These are phyloP conservation scores for Parafenestella ontariensis DNA, from an alignment of 2,329 filamentous ascomycete species.

Conservation along the genomic window DNA sequence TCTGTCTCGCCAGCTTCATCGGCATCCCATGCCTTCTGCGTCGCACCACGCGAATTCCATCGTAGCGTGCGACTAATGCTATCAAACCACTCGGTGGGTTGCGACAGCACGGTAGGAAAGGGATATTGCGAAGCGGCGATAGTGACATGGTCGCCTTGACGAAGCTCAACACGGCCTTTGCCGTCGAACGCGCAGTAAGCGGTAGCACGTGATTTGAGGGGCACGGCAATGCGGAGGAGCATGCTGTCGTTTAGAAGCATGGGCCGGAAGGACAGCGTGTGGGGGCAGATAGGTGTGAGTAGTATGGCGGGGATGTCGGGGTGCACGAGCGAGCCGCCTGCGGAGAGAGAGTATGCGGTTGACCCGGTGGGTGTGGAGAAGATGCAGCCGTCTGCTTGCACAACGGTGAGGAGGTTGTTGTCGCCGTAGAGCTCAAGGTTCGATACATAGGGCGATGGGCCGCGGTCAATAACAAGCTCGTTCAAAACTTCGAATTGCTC, in stretches of 20 bases:
- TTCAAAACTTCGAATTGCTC: conserved; percentile 99
- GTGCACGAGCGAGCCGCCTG: conserved; percentile 93
- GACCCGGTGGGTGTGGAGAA: conserved; percentile 91
- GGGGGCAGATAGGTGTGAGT: conserved; percentile 95
- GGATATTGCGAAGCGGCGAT: conserved; percentile 96
- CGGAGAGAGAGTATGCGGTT: conserved; percentile 95
- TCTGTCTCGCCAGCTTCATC: conserved; percentile 56
- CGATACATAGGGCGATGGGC: conserved; percentile 94
- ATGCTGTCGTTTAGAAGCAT: conserved; percentile 98
- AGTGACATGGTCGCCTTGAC: conserved; percentile 92
- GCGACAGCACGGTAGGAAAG: conserved; percentile 93
- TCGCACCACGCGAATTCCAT: conserved; percentile 93
- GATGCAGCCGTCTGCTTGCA: conserved; percentile 97
- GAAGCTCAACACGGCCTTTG: conserved; percentile 92
- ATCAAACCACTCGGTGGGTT: conserved; percentile 94
- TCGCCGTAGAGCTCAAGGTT: conserved; percentile 97
- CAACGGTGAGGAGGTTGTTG: conserved; percentile 90
- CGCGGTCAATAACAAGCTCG: conserved; percentile 96
- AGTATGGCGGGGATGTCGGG: conserved; percentile 97
- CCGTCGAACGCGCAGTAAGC: conserved; percentile 98
- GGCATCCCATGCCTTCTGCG: conserved; percentile 81
- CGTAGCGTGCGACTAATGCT: conserved; percentile 89
- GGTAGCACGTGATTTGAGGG: conserved; percentile 82
- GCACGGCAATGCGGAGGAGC: conserved; percentile 87
- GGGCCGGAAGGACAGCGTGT: conserved; percentile 94